Evolutionary conservation across 164 flowering plant species (phyloP).

Genomic region (Pachysandra terminalis): DNA sequence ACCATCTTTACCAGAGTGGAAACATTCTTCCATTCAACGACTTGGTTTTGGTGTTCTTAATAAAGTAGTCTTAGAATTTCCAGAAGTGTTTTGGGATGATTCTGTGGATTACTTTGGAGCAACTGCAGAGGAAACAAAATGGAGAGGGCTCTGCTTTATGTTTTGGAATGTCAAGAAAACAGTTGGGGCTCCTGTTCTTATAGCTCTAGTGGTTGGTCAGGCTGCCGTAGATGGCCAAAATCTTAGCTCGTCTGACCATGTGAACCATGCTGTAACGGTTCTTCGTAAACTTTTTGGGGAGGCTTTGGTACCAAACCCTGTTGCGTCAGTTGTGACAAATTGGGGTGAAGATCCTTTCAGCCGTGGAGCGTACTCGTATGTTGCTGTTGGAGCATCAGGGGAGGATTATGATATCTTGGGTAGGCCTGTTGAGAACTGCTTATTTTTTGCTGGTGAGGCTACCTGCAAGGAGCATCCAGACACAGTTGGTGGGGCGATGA

Average conservation of each 20-base stretch:
- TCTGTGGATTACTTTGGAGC: constrained; percentile 97
- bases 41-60: constrained; percentile 98
- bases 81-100: constrained; percentile 95
- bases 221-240: constrained; percentile 83
- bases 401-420: constrained; percentile 96
- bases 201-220: constrained; percentile 92
- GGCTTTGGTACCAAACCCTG: constrained; percentile 76
- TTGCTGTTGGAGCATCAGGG: constrained; percentile 97
- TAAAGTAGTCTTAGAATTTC: constrained; percentile 87
- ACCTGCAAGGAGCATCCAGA: constrained; percentile 99
- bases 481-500: constrained; percentile 99
- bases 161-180: constrained; percentile 98
- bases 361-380: constrained; percentile 96
- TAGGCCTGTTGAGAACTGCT: constrained; percentile 83
- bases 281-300: constrained; percentile 93
- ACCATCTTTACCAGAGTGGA: constrained; percentile 90
- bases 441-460: constrained; percentile 99
- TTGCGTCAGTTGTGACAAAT: constrained; percentile 92
- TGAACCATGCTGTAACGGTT: constrained; percentile 71
- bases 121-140: constrained; percentile 80
- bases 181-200: constrained; percentile 94
- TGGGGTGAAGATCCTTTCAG: constrained; percentile 99
- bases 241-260: constrained; percentile 67
- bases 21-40: constrained; percentile 63
- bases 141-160: constrained; percentile 95